Percentiles rank a stretch among this genome's conserved stretches.
These are phyloP conservation scores for Ceratobasidium papillatum DNA, from an alignment of 1,284 basidiomycete genomes.

Conservation along the genomic window DNA sequence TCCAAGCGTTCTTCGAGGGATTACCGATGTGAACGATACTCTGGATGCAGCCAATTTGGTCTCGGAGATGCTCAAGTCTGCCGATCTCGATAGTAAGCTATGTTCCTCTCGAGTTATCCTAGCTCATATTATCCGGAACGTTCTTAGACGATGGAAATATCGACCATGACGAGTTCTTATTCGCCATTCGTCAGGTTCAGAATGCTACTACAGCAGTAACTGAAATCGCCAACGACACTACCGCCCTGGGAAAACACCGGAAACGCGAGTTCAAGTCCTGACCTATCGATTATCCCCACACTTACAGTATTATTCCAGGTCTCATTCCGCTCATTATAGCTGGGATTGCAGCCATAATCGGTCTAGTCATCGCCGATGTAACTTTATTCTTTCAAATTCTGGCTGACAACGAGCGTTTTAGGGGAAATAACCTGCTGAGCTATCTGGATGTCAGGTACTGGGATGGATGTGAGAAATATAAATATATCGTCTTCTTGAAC, in stretches of 20 bases:
- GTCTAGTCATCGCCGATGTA: conserved; percentile 16
- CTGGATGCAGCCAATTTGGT: conserved; percentile 4
- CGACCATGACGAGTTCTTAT: conserved; percentile 10
- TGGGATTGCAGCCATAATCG: neutral
- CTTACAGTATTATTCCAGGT: no score
- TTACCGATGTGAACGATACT: conserved; percentile 1
- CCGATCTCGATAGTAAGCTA: neutral
- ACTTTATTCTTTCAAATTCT: conserved; percentile 18
- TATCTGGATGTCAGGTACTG: conserved; percentile 29
- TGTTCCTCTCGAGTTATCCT: no score
- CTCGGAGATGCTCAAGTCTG: conserved; percentile 3
- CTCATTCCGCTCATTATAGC: neutral
- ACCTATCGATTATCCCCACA: no score
- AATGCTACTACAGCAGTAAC: neutral
- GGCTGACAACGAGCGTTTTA: neutral
- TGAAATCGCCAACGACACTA: neutral
- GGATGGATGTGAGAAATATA: conserved; percentile 2
- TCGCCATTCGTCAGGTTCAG: conserved; percentile 22
- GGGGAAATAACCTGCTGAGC: conserved; percentile 4
- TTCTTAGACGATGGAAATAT: conserved; percentile 17
- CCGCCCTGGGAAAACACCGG: conserved; percentile 4
- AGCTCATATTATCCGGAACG: no score
- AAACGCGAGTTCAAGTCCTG: neutral
- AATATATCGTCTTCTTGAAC: neutral
- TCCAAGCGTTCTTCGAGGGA: neutral